Conservation (phyloP, 208 protist species). For the Acanthamoeba triangularis region DNA sequence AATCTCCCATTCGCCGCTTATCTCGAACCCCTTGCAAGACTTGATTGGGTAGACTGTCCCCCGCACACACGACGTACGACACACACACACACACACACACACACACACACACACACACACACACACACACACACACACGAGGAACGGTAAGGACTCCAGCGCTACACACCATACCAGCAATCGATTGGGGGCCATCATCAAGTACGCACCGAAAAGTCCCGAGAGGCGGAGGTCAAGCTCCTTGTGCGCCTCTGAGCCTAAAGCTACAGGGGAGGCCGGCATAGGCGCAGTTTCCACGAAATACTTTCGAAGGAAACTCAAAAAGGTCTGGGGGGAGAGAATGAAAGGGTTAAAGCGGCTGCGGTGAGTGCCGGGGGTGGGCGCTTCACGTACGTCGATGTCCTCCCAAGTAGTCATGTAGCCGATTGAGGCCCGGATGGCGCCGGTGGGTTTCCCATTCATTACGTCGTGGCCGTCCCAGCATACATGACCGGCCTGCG, state of each 20-base stretch:
- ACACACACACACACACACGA: neutral
- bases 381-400: slow-evolving; percentile 62
- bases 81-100: neutral
- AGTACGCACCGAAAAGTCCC: neutral
- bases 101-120: neutral
- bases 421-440: slow-evolving; percentile 88
- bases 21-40: slow-evolving; percentile 83
- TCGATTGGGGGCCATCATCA: too few species aligned
- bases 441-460: slow-evolving; percentile 89
- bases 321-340: neutral
- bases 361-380: neutral
- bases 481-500: slow-evolving; percentile 89
- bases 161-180: too few species aligned
- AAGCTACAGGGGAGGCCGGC: neutral
- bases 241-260: neutral
- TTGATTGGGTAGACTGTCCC: slow-evolving; percentile 88
- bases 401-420: slow-evolving; percentile 85
- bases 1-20: slow-evolving; percentile 65
- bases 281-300: slow-evolving; percentile 25
- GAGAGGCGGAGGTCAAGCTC: neutral
- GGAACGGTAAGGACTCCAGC: neutral
- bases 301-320: neutral
- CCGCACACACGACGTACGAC: neutral
- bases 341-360: neutral
- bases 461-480: slow-evolving; percentile 90